Percentiles rank a stretch among this genome's conserved stretches.
These are phyloP conservation scores for Eucalyptus curtisii DNA, from an alignment of 345 rosid genomes.

Conservation along the genomic window DNA sequence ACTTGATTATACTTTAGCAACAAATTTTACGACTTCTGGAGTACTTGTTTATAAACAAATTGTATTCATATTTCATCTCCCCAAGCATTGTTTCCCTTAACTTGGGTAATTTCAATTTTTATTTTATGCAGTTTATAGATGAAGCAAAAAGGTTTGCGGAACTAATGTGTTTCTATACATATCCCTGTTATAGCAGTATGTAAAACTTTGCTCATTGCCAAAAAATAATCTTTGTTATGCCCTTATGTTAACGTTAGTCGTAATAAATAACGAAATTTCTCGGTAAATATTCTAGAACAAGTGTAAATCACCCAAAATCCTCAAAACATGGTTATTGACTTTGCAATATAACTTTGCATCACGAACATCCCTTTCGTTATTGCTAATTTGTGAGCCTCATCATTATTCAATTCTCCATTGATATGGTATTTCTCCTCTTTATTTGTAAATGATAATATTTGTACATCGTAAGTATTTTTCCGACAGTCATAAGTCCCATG, in stretches of 20 bases:
- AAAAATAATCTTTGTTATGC: background rate
- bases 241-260: background rate
- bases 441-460: background rate
- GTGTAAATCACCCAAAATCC: background rate
- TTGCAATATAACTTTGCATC: background rate
- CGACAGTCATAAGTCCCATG: background rate
- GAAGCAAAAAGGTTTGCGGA: background rate
- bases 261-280: background rate
- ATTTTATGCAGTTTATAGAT: background rate
- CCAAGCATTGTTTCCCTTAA: background rate
- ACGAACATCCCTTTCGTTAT: background rate
- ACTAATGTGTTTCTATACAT: background rate
- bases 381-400: background rate
- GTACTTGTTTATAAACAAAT: background rate
- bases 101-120: background rate
- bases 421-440: background rate
- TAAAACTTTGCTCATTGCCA: background rate
- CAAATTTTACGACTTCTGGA: rapidly evolving
- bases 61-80: background rate
- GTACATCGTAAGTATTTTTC: background rate
- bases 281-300: no score
- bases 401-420: background rate
- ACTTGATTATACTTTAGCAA: no score
- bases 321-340: background rate
- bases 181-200: background rate